Evolutionary conservation across 257 asterid genomes (phyloP).

Genomic region (Agastache rugosa): DNA sequence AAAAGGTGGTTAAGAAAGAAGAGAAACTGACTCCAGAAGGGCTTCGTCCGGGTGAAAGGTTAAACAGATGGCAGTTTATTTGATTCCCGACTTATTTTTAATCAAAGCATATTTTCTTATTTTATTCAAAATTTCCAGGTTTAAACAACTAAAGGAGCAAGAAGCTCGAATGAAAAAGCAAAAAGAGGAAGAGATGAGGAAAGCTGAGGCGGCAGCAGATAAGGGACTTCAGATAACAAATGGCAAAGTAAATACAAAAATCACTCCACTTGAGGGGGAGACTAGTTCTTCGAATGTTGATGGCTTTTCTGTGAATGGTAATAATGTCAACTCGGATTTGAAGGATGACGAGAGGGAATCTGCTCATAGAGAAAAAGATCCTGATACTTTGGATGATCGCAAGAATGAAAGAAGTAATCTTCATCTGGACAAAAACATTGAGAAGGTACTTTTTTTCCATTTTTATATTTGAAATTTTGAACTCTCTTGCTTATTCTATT

Average conservation of each 20-base stretch:
- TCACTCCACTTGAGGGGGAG: conserved; percentile 38
- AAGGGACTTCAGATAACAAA: conserved; percentile 41
- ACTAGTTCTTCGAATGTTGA: conserved; percentile 41
- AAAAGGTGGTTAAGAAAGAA: conserved; percentile 45
- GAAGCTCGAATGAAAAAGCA: conserved; percentile 68
- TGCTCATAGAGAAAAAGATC: conserved; percentile 35
- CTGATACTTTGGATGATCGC: conserved; percentile 41
- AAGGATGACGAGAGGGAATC: conserved; percentile 42
- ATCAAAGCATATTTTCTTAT: conserved; percentile 13
- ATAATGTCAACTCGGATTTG: conserved; percentile 40
- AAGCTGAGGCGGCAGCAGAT: conserved; percentile 52
- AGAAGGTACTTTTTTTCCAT: conserved; percentile 53
- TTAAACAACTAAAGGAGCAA: conserved; percentile 89
- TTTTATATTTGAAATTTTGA: conserved; percentile 27
- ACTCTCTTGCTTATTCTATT: conserved; percentile 19
- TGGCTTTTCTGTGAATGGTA: conserved; percentile 52
- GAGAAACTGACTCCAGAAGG: conserved; percentile 59
- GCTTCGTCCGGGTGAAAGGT: conserved; percentile 94
- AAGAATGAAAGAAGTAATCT: conserved; percentile 40
- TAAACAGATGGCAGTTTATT: conserved; percentile 26
- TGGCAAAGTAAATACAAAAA: conserved; percentile 42
- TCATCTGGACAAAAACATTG: conserved; percentile 47
- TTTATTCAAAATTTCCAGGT: conserved; percentile 53
- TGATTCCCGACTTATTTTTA: conserved; percentile 19
- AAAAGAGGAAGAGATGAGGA: conserved; percentile 74